These are phyloP conservation scores for Papiliotrema fonsecae DNA, from an alignment of 1,284 basidiomycete genomes.

Conservation along the genomic window DNA sequence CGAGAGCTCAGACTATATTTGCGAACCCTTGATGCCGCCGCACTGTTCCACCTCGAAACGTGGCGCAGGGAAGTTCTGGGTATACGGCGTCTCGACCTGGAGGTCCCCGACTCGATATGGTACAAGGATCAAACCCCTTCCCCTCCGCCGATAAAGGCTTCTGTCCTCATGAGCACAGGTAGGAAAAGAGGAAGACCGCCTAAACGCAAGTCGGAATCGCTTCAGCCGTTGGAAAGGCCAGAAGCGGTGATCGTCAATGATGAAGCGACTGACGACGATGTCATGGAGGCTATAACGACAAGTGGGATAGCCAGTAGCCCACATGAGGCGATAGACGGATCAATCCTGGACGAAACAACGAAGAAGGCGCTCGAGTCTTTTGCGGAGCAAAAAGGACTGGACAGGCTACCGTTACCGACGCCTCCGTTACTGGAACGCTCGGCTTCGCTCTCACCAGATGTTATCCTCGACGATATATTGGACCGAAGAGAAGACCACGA, in stretches of 20 bases:
- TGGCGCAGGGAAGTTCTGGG: constrained; percentile 34
- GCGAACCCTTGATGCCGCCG: constrained; percentile 32
- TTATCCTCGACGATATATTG: constrained; percentile 16
- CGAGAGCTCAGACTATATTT: constrained; percentile 40
- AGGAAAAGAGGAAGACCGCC: neutral
- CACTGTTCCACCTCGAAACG: constrained; percentile 34
- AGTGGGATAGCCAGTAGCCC: too few relatives aligned
- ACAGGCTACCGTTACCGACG: neutral
- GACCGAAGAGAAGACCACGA: constrained; percentile 19
- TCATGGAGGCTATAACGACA: neutral
- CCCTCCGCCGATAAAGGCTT: neutral
- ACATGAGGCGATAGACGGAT: neutral
- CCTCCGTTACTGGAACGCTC: neutral
- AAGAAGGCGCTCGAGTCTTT: neutral
- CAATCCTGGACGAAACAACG: neutral
- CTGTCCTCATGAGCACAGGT: neutral
- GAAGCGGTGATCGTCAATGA: neutral
- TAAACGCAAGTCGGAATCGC: neutral
- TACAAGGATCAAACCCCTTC: constrained; percentile 17
- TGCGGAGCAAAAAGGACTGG: neutral
- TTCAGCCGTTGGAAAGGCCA: neutral
- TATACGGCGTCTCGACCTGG: constrained; percentile 20
- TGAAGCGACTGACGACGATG: neutral
- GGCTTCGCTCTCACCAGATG: constrained; percentile 11
- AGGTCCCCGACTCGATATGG: constrained; percentile 26